phyloP scores from a whole-genome alignment of 2,329 filamentous ascomycete genomes.

The Fusarium chlamydosporum region DNA sequence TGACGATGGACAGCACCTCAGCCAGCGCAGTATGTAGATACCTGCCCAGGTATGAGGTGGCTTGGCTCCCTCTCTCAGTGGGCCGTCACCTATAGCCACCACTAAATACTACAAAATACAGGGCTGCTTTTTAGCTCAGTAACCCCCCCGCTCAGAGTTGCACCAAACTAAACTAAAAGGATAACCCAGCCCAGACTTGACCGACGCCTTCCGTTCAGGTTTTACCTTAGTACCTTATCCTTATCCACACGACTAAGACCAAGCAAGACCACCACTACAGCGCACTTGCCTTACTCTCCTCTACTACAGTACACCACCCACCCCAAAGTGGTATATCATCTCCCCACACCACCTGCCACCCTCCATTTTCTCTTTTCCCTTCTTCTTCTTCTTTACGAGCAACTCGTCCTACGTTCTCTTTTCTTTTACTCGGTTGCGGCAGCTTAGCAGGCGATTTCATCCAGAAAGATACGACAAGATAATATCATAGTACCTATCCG shows the following conservation, averaged over 20 bases:
- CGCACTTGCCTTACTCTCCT: slow-evolving; percentile 6
- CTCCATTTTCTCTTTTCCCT: slow-evolving; percentile 61
- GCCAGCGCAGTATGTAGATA: neutral
- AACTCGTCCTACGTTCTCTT: slow-evolving; percentile 70
- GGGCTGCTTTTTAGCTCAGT: slow-evolving; percentile 39
- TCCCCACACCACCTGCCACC: slow-evolving; percentile 57
- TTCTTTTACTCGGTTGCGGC: slow-evolving; percentile 69
- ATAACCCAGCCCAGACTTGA: slow-evolving; percentile 9
- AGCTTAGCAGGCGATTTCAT: slow-evolving; percentile 71
- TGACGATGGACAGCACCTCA: slow-evolving; percentile 9
- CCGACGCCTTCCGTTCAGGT: slow-evolving; percentile 13
- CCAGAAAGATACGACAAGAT: slow-evolving; percentile 38
- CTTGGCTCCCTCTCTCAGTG: slow-evolving; percentile 48
- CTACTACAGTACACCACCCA: neutral
- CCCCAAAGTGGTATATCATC: slow-evolving; percentile 50
- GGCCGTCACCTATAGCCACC: slow-evolving; percentile 36
- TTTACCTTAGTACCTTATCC: slow-evolving; percentile 5
- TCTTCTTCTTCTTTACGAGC: slow-evolving; percentile 66
- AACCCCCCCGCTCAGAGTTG: slow-evolving; percentile 10
- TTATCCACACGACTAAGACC: slow-evolving; percentile 25
- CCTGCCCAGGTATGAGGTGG: slow-evolving; percentile 21
- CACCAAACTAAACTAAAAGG: slow-evolving; percentile 21
- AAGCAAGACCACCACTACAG: slow-evolving; percentile 4
- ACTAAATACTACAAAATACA: slow-evolving; percentile 38
- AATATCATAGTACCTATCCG: slow-evolving; percentile 27